Evolutionary conservation across 441 rosid genomes (phyloP), one percentile per base, ranked within the genome.

Genomic region (Euphorbia celastroides): DNA sequence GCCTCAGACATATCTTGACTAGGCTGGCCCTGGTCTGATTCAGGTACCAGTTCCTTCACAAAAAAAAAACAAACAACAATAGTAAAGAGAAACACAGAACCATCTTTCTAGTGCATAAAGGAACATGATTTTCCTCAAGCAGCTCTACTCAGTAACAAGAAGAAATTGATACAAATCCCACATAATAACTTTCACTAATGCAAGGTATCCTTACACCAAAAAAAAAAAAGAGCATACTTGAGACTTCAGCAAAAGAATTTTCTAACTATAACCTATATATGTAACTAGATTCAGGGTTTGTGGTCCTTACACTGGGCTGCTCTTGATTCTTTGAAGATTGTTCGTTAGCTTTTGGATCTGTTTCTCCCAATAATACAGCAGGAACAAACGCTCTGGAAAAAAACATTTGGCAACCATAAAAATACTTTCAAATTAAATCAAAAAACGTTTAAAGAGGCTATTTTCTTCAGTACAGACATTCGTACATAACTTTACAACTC

Each of bases 351-450:
- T 92, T 92, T 25, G 85, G 73, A 78, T 95, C 98, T 3, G 88
- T 84, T 81, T 95, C 99, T 72, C 94, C 99, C 81, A 95, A 77
- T 71, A 95, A 77, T 64, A 95, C 98, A 65, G 98, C 98, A 62
- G 99, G 99, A 80, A 92, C 98, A 83, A 92, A 95, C 78, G 98
- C 98, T 83, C 99, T 95, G 73, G 55, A 0, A 17, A 68, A 72
- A 72, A n/a, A 78, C 55, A 77, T 27, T 59, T 26, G 75, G 26
- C 54, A 28, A 52, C 26, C 28, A 55, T 34, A 60, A 31, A n/a
- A 55, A 16, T 44, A 51, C 56, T 52, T 23, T 51, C 12, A 17
- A 23, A 46, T 32, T 19, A 50, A 42, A 46, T 30, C 13, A 42
- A 41, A 13, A 58, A 17, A 27, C 57, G 5, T n/a, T 30, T 0